Base-by-base conservation (phyloP, 345 rosid genomes). In the Turritis glabra region DNA sequence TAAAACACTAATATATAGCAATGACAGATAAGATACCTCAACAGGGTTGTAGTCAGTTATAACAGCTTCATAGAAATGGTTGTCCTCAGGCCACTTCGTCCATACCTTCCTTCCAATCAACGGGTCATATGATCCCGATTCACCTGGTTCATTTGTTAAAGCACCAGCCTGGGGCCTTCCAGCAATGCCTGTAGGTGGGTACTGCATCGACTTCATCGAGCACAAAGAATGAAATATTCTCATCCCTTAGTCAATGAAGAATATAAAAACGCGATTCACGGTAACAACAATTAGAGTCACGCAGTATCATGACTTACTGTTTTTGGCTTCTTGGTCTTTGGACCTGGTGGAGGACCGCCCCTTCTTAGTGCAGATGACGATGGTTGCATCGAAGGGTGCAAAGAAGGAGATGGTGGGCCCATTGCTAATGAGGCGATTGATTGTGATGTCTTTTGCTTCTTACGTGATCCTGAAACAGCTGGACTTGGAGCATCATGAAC, bases 61-160 rank as follows among this genome's bases (percentile, higher is more conserved):
- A 72, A 88, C 83, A 82, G 98, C 98, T 81, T 93, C 91, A 71
- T 93, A 93, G 77, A 87, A 93, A 78, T 85, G 81, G 76, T 91
- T 88, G 77, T 93, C 98, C 51, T 85, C 96, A 40, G 98, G 98
- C 98, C 98, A 94, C 76, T 91, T 87, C 48, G 95, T 94, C 98
- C 97, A 91, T 40, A 94, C 96, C 87, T 90, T 90, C 82, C 78
- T 87, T 71, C 96, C 97, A 67, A 95, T 74, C 67, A 92, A 83
- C 22, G 87, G 87, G 79, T 91, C 90, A 75, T 69, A 85, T 32
- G 86, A 77, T 69, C 87, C 81, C 25, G 89, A 79, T 64, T 84
- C 88, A 67, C 90, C 88, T 73, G 92, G 82, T 77, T 82, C 92
- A 78, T 86, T 90, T 15, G 86, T 63, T 60, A 86, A 84, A 63